phyloP scores from a whole-genome alignment of 306 rosid genomes.

The Hippophae rhamnoides region DNA sequence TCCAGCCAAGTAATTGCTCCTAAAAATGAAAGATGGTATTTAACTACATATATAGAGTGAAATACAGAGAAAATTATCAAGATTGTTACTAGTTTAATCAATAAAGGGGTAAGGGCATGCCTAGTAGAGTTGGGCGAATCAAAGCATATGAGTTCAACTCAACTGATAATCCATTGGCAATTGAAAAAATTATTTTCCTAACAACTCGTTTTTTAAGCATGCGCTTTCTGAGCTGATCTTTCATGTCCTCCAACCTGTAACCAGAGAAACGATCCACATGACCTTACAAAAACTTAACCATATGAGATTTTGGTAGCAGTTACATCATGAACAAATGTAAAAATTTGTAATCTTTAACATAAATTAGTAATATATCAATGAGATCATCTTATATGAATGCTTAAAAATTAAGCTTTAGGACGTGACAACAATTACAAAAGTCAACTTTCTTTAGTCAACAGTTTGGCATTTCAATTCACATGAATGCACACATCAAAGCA shows the following conservation, averaged over 20 bases:
- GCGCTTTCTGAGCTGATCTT: slow-evolving; percentile 77
- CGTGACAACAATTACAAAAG: too few relatives aligned
- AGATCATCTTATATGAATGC: too few relatives aligned
- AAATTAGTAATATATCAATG: too few relatives aligned
- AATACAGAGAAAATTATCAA: slow-evolving; percentile 16
- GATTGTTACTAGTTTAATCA: slow-evolving; percentile 1
- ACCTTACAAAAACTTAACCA: not conserved
- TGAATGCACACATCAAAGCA: too few relatives aligned
- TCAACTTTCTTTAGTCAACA: too few relatives aligned
- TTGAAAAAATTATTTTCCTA: slow-evolving; percentile 46
- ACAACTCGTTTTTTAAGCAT: slow-evolving; percentile 83
- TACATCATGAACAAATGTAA: too few relatives aligned
- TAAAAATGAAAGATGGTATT: slow-evolving; percentile 21
- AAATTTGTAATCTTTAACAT: too few relatives aligned
- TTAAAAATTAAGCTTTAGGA: too few relatives aligned
- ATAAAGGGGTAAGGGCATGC: slow-evolving; percentile 30
- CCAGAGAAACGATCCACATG: slow-evolving; percentile 10
- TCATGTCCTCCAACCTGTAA: slow-evolving; percentile 83
- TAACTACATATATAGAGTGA: slow-evolving; percentile 18
- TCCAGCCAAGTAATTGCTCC: slow-evolving; percentile 92
- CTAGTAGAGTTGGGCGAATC: slow-evolving; percentile 77
- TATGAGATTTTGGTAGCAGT: not conserved
- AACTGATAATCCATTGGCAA: slow-evolving; percentile 61
- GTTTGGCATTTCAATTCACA: too few relatives aligned
- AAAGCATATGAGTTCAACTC: slow-evolving; percentile 72